Base-by-base conservation (phyloP, 805 yeast genomes). In the Cyberlindnera galapagoensis region DNA sequence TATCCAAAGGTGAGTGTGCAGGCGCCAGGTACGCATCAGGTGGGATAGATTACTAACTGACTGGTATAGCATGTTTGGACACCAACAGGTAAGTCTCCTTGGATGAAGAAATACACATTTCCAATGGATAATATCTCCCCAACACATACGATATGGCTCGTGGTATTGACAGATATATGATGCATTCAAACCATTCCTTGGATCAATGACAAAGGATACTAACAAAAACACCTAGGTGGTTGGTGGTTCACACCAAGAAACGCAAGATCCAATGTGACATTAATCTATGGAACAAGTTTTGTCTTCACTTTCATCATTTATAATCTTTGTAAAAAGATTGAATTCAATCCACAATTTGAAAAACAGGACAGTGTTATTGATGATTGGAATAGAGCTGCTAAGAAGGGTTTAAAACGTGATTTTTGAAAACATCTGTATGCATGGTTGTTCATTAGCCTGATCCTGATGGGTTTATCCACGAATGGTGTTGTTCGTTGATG, bases 241-340 rank as follows among this genome's bases (percentile, higher is more conserved):
- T 49, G 51, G 50, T 45, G 47, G 46, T 42, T 39, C 25, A 46
- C 48, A 14, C 53, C 53, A 28, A 43, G 41, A 30, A 49, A 49
- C 33, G 42, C 42, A 20, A 43, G 40, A 24, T 29, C 42, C 5
- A 49, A 49, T 26, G 38, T 41, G 15, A 13, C 38, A 16, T 24
- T 43, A 9, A 35, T 49, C 13, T 33, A 35, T 3, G 27, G 43
- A 1, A 31, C 29, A 14, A 43, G 49, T 10, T 33, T 33, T 14
- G 18, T 46, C 3, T 21, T 47, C 12, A 39, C 44, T 7, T 31
- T 46, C 18, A 32, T 35, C 7, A 37, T 44, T 4, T 48, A 45
- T 33, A 41, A 40, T 26, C 31, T 34, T 14, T 39, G 45, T 10
- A 44, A 42, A 19, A 24, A 19, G 1, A 40, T 26, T 17, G 42